Evolutionary conservation across 345 rosid genomes (phyloP).

Genomic region (Iberis pinnata): DNA sequence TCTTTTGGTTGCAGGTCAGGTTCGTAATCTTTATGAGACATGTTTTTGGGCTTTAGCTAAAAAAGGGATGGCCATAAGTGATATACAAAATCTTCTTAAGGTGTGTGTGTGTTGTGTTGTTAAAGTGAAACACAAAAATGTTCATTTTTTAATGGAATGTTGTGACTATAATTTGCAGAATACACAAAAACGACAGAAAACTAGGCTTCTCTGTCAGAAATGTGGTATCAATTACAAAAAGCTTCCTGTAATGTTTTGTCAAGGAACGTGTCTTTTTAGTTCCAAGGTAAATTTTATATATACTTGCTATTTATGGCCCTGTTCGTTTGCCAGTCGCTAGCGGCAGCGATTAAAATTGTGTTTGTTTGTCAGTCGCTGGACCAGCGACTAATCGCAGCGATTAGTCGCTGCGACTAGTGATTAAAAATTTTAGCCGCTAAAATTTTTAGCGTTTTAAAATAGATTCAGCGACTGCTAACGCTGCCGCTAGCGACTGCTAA

Average conservation of each 20-base stretch:
- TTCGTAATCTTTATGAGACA: conserved; percentile 50
- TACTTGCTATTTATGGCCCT: too few relatives aligned
- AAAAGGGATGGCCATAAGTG: conserved; percentile 51
- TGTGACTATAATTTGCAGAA: conserved; percentile 36
- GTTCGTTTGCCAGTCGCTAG: too few relatives aligned
- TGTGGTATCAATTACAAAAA: conserved; percentile 71
- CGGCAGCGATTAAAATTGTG: too few relatives aligned
- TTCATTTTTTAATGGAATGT: background rate
- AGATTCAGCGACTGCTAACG: too few relatives aligned
- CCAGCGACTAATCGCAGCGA: too few relatives aligned
- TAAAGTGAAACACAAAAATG: too few relatives aligned
- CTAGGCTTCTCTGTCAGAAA: conserved; percentile 72
- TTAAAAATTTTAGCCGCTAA: too few relatives aligned
- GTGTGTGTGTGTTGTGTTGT: too few relatives aligned
- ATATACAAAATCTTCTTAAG: conserved; percentile 60
- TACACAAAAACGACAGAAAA: conserved; percentile 66
- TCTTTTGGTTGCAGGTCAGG: conserved; percentile 52
- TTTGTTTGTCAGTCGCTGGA: too few relatives aligned
- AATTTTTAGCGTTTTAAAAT: too few relatives aligned
- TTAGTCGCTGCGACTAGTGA: too few relatives aligned
- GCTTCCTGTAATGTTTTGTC: conserved; percentile 64
- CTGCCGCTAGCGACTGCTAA: too few relatives aligned
- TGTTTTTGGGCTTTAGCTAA: conserved; percentile 73
- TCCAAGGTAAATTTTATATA: conserved; percentile 66
- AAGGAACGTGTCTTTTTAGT: conserved; percentile 68